Base-by-base conservation (phyloP, 2,329 filamentous ascomycete genomes). In the Fusarium udum region DNA sequence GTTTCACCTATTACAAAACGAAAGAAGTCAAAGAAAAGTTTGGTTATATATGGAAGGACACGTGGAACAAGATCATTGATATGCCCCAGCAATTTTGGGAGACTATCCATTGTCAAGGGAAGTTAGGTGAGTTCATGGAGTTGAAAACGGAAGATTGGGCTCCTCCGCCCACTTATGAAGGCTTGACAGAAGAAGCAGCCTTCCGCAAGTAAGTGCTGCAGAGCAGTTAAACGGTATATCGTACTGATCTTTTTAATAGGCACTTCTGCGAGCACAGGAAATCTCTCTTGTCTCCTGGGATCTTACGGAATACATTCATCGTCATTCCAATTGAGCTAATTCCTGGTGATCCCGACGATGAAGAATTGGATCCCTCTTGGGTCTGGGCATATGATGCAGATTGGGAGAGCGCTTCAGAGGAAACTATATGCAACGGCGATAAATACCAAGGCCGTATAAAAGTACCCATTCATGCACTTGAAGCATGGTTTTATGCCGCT, bases 331-430 rank as follows among this genome's bases (percentile, higher is more conserved):
- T 49, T 3, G 28, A 49, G 22, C 10, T 2, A 5, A 49, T 49
- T 4, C 46, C 20, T 2, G 0, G n/a, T 3, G 10, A 31, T n/a
- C 46, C 28, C 5, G 46, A 49, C 2, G 10, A 32, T 32, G 28
- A 49, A 4, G 46, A n/a, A 0, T 3, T 49, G 11, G 28, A 52
- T 43, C 52, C 53, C 13, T 62, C 14, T n/a, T 74, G 71, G 72
- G 67, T 73, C 51, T 76, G 72, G 74, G 73, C 72, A 60, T 73
- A 73, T 40, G 69, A 76, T 57, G 62, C 69, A 15, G 59, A 75
- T 32, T 76, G 69, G 73, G 63, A 71, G 10, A 51, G 59, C 28
- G 48, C 32, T 7, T 51, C 48, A 22, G 58, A 66, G 12, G 66
- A 61, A 45, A 52, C 57, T 1, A 22, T 46, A 3, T 32, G 32